Evolutionary conservation across 1,284 basidiomycete species (phyloP), one percentile per base, ranked within the genome.

Genomic region (Waitea zeae): DNA sequence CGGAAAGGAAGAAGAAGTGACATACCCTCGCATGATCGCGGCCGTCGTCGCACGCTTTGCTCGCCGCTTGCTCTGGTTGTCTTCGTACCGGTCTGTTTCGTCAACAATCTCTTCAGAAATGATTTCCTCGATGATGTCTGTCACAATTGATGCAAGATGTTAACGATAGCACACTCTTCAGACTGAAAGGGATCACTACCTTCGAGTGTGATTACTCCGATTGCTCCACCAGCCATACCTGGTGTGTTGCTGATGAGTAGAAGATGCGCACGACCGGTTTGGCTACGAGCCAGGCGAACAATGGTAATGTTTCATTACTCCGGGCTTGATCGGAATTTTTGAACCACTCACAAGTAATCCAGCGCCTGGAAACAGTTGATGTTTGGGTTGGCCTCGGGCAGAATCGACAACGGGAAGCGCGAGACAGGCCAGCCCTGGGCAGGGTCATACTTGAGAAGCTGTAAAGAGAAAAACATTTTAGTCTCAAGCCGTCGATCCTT

Each of bases 231-330:
- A 3, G 75, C 62, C 30, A 66, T 54, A 0, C 90, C 90, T 0
- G 90, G 90, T 0, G 81, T 82, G 9, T 64, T 64, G 44, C 82
- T 89, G 24, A 98, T 72, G 17, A 98, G 61, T 15, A 98, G 64
- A 42, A 97, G 64, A 56, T 98, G 93, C 1, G 89, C 87, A 34
- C 90, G 76, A 5, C 93, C 93, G 2, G 89, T 93, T 65, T 97
- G 93, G 66, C 87, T 90, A 46, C 52, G 45, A 59, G 24, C 5
- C 14, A 34, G 12, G 11, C n/a, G 5, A 5, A n/a, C n/a, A n/a
- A n/a, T n/a, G n/a, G n/a, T n/a, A n/a, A n/a, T n/a, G n/a, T n/a
- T 13, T 11, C 5, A 34, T 34, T 14, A 31, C 9, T 14, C n/a
- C 24, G n/a, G n/a, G 7, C 24, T 7, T n/a, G 24, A 26, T 26